Conservation (phyloP, 2,329 filamentous ascomycete genomes). For the Aureobasidium sp. region DNA sequence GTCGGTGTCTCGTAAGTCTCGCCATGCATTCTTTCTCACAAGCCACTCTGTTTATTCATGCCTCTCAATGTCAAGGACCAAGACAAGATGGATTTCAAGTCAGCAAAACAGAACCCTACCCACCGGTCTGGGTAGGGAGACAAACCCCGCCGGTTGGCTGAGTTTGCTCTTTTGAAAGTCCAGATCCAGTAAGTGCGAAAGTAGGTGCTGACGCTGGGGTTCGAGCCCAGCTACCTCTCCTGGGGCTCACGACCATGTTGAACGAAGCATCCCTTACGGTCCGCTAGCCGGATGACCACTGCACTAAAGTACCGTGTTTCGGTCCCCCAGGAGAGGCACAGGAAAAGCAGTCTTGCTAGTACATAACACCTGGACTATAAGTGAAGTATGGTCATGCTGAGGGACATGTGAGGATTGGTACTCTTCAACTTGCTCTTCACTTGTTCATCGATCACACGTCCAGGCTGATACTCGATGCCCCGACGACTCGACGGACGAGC, state of each 20-base stretch:
- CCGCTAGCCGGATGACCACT: not conserved
- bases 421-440: not conserved
- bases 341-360: not conserved
- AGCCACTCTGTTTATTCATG: not conserved
- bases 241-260: not conserved
- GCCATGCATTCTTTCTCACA: not conserved
- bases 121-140: not conserved
- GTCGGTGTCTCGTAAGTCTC: not conserved
- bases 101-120: not conserved
- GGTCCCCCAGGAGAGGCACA: not conserved
- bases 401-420: not conserved
- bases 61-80: not conserved
- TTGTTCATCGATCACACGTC: not conserved
- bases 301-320: not conserved
- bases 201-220: not conserved
- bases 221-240: not conserved
- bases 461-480: not conserved
- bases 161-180: constrained; percentile 2
- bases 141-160: not conserved
- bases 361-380: not conserved
- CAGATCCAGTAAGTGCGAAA: not conserved
- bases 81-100: not conserved
- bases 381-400: not conserved
- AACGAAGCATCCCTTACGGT: not conserved
- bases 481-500: not conserved